Percentiles rank a stretch among this genome's conserved stretches.
Evolutionary conservation across 2,329 filamentous ascomycete species (phyloP).

Genomic region (Ophiostoma sp.): DNA sequence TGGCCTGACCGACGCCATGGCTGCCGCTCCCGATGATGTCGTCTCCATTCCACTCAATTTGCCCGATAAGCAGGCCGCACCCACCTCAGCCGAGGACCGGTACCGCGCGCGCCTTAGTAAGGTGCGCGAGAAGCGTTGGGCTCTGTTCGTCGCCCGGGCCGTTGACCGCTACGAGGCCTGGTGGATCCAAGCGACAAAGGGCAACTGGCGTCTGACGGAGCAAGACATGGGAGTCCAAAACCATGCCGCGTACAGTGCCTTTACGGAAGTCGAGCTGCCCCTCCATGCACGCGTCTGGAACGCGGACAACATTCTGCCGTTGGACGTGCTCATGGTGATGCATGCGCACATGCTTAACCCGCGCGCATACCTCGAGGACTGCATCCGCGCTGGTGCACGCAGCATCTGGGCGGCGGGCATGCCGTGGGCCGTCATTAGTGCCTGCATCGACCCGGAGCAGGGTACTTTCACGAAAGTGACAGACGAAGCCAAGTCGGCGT

Average conservation of each 20-base stretch:
- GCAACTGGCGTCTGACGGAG: constrained; percentile 36
- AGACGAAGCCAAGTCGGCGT: constrained; percentile 46
- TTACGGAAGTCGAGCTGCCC: constrained; percentile 32
- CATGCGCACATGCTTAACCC: constrained; percentile 80
- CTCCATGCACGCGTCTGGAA: constrained; percentile 18
- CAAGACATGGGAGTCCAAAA: constrained; percentile 37
- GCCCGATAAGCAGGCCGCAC: constrained; percentile 16
- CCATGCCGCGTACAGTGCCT: constrained; percentile 36
- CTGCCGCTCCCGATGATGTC: constrained; percentile 32
- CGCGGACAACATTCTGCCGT: constrained; percentile 24
- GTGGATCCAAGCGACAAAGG: constrained; percentile 47
- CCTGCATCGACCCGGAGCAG: constrained; percentile 54
- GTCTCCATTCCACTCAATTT: not conserved
- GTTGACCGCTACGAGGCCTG: constrained; percentile 68
- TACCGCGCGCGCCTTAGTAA: constrained; percentile 49
- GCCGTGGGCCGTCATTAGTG: constrained; percentile 63
- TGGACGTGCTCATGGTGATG: constrained; percentile 77
- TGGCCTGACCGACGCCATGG: constrained; percentile 55
- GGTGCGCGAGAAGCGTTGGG: constrained; percentile 72
- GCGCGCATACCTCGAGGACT: constrained; percentile 71
- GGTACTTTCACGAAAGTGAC: constrained; percentile 52
- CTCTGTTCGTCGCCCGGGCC: constrained; percentile 66
- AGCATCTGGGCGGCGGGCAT: constrained; percentile 63
- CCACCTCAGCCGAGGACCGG: constrained; percentile 36
- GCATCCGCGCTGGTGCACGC: constrained; percentile 57